These are phyloP conservation scores for Amylostereum chailletii DNA, from an alignment of 1,284 basidiomycete genomes.

Conservation along the genomic window DNA sequence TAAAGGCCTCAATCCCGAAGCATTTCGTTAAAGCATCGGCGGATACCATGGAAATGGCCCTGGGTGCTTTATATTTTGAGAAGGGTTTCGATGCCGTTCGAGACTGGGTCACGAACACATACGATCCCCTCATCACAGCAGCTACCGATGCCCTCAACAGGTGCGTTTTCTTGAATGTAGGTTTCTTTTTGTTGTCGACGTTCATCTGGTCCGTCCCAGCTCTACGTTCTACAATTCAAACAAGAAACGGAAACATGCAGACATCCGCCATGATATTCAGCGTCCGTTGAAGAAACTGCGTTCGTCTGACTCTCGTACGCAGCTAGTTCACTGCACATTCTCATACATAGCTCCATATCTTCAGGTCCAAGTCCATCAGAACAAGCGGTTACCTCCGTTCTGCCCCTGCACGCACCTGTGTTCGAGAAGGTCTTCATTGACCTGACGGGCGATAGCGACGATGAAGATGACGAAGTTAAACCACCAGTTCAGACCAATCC, in stretches of 20 bases:
- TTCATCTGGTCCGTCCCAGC: not conserved
- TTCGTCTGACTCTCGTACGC: not conserved
- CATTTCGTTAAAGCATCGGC: constrained; percentile 19
- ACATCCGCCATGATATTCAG: not conserved
- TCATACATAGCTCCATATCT: not conserved
- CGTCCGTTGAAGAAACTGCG: not conserved
- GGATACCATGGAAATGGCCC: constrained; percentile 24
- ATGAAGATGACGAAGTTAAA: not conserved
- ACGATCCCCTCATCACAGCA: constrained; percentile 15
- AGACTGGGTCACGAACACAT: constrained; percentile 19
- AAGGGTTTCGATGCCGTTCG: constrained; percentile 19
- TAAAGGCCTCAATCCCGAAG: constrained; percentile 8
- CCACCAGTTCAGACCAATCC: not conserved
- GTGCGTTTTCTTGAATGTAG: constrained; percentile 7
- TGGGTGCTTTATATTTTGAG: constrained; percentile 21
- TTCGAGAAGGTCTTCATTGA: not conserved
- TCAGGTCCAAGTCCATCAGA: not conserved
- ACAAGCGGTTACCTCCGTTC: no score
- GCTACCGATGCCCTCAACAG: constrained; percentile 9
- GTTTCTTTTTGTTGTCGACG: not conserved
- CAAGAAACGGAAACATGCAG: not conserved
- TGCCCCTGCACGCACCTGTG: not conserved
- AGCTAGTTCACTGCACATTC: not conserved
- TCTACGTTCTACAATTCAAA: not conserved
- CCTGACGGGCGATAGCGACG: constrained; percentile 2